A percentile compares a stretch with the other conserved stretches of the same genome.
These are phyloP conservation scores for Leucaena leucocephala DNA, from an alignment of 306 rosid species.

Conservation along the genomic window DNA sequence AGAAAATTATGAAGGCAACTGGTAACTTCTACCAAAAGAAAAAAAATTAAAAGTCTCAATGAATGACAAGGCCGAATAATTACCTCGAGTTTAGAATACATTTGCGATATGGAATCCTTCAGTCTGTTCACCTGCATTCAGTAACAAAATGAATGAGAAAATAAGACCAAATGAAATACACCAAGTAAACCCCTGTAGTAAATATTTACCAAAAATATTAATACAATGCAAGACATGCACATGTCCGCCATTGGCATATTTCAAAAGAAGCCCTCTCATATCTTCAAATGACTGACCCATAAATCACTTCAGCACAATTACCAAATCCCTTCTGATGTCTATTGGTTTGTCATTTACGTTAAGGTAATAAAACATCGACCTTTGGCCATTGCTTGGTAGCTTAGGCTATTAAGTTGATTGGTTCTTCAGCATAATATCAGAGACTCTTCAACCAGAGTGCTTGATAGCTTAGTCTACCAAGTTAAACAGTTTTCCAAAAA, in stretches of 20 bases:
- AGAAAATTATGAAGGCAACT: not conserved
- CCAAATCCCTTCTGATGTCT: slow-evolving; percentile 5
- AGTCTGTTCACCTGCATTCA: slow-evolving; percentile 73
- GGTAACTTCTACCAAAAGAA: slow-evolving; percentile 9
- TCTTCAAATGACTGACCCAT: slow-evolving; percentile 7
- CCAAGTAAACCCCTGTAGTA: not conserved
- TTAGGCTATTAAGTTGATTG: not conserved
- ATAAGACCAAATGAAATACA: slow-evolving; percentile 34
- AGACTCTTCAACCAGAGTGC: slow-evolving; percentile 21
- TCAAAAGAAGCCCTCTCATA: slow-evolving; percentile 15
- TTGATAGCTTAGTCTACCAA: slow-evolving; percentile 11
- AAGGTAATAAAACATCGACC: slow-evolving; percentile 18
- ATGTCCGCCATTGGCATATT: slow-evolving; percentile 31
- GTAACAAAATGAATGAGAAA: slow-evolving; percentile 32
- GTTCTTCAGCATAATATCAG: slow-evolving; percentile 26
- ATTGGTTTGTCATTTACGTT: slow-evolving; percentile 19
- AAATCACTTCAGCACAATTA: slow-evolving; percentile 23
- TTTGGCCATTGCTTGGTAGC: not conserved
- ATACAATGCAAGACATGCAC: slow-evolving; percentile 7
- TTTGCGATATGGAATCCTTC: slow-evolving; percentile 91
- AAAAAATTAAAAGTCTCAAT: slow-evolving; percentile 4
- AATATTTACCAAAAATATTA: slow-evolving; percentile 4
- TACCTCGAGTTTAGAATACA: slow-evolving; percentile 93
- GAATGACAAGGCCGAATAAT: slow-evolving; percentile 23
- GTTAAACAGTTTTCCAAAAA: slow-evolving; percentile 19